Conservation (phyloP, 2,329 filamentous ascomycete species). For the Exophiala calicioides region DNA sequence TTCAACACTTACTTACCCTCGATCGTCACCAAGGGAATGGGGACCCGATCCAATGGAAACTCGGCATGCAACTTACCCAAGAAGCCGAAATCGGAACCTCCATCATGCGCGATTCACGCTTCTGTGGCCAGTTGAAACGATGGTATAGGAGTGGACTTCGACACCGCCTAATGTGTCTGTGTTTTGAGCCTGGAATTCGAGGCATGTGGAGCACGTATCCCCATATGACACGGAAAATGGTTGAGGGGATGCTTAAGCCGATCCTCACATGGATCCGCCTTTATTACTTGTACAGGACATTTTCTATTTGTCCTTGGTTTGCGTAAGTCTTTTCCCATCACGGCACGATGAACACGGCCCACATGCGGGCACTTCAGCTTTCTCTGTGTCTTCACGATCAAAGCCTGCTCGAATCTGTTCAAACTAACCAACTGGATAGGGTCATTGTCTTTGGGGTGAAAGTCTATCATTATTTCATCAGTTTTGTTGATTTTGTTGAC, state of each 20-base stretch:
- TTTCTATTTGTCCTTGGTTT: slow-evolving; percentile 2
- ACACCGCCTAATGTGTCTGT: slow-evolving; percentile 9
- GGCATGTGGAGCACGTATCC: slow-evolving; percentile 8
- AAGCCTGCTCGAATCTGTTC: no score
- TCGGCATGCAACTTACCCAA: slow-evolving; percentile 6
- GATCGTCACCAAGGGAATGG: background rate
- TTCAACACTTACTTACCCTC: slow-evolving; percentile 1
- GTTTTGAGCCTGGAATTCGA: slow-evolving; percentile 5
- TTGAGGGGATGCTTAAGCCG: slow-evolving; percentile 14
- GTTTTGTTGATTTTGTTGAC: slow-evolving; percentile 1
- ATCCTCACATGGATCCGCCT: slow-evolving; percentile 7
- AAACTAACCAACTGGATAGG: slow-evolving; percentile 1
- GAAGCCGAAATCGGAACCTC: slow-evolving; percentile 7
- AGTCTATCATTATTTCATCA: background rate
- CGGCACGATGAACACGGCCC: no score
- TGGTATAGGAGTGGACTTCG: slow-evolving; percentile 12
- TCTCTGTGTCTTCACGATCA: no score
- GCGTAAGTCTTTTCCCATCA: slow-evolving; percentile 8
- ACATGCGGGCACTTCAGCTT: no score
- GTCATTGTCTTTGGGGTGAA: slow-evolving; percentile 1
- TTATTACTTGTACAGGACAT: slow-evolving; percentile 4
- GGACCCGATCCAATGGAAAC: background rate
- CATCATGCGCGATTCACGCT: slow-evolving; percentile 11
- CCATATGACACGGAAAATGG: slow-evolving; percentile 13
- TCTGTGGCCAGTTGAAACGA: slow-evolving; percentile 8